Evolutionary conservation across 139 green algal species (phyloP).

Genomic region (Asterochloris sp.): DNA sequence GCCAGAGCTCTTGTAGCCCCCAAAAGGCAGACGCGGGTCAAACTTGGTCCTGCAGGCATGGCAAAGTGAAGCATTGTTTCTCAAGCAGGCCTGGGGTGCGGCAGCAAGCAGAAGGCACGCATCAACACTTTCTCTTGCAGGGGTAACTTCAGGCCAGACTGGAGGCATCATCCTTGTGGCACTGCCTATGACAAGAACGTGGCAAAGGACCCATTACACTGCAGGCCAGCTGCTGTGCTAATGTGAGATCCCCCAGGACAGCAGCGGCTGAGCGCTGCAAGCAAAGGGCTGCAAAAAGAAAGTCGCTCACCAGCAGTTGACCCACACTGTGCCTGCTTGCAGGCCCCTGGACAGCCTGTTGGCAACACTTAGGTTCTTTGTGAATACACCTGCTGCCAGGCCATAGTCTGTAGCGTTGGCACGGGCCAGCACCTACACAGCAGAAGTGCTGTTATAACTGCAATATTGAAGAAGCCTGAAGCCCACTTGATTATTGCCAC

Average conservation of each 20-base stretch:
- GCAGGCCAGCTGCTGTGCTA: no score
- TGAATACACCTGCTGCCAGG: slow-evolving; percentile 65
- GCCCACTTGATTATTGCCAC: not conserved
- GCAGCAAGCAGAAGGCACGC: no score
- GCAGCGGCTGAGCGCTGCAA: no score
- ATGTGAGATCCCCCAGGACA: no score
- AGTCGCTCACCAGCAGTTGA: slow-evolving; percentile 7
- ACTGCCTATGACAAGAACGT: no score
- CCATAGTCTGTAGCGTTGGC: slow-evolving; percentile 69
- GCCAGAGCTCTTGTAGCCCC: slow-evolving; percentile 62
- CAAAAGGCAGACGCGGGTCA: slow-evolving; percentile 20
- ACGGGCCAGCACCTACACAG: slow-evolving; percentile 50
- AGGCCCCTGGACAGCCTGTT: slow-evolving; percentile 56
- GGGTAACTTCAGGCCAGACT: no score
- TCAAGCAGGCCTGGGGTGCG: no score
- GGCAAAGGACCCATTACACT: no score
- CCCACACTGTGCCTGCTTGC: slow-evolving; percentile 44
- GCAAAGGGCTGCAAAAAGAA: no score
- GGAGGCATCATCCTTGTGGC: no score
- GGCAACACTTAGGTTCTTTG: slow-evolving; percentile 46
- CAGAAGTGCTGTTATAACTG: not conserved
- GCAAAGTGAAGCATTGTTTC: no score
- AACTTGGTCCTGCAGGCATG: not conserved
- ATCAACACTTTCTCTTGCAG: no score
- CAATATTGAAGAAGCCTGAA: not conserved